Conservation (phyloP, 441 rosid genomes). For the Euphorbia corollata region DNA sequence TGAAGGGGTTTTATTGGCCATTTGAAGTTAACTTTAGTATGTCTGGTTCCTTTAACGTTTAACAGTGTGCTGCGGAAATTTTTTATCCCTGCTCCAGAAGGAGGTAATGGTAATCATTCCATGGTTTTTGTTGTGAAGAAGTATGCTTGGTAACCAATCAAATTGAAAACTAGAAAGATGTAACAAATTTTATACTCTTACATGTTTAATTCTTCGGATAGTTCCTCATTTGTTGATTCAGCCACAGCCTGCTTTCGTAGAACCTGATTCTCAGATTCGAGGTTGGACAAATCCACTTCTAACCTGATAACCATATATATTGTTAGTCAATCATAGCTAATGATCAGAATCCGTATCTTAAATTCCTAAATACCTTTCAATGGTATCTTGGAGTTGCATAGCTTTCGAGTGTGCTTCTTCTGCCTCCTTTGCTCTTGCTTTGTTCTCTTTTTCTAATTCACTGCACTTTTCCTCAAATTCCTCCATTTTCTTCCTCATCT, state of each 20-base stretch:
- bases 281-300: constrained; percentile 43
- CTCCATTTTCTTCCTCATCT: constrained; percentile 32
- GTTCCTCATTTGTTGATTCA: constrained; percentile 34
- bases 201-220: constrained; percentile 39
- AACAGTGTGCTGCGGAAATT: background rate
- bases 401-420: constrained; percentile 45
- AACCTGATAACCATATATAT: constrained; percentile 31
- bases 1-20: too few relatives aligned
- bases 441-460: constrained; percentile 37
- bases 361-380: constrained; percentile 30
- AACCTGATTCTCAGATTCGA: constrained; percentile 68
- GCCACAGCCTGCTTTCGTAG: constrained; percentile 63
- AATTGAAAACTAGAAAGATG: background rate
- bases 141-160: background rate
- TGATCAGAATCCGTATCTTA: constrained; percentile 7
- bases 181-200: constrained; percentile 15
- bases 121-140: background rate
- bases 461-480: constrained; percentile 39
- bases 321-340: background rate
- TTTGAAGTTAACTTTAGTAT: too few relatives aligned
- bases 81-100: background rate
- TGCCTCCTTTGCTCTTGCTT: constrained; percentile 36
- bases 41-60: too few relatives aligned
- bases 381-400: constrained; percentile 38
- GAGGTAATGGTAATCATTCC: background rate